Evolutionary conservation across 768 basidiomycete genomes (phyloP).

Genomic region (Agaricus blazei): DNA sequence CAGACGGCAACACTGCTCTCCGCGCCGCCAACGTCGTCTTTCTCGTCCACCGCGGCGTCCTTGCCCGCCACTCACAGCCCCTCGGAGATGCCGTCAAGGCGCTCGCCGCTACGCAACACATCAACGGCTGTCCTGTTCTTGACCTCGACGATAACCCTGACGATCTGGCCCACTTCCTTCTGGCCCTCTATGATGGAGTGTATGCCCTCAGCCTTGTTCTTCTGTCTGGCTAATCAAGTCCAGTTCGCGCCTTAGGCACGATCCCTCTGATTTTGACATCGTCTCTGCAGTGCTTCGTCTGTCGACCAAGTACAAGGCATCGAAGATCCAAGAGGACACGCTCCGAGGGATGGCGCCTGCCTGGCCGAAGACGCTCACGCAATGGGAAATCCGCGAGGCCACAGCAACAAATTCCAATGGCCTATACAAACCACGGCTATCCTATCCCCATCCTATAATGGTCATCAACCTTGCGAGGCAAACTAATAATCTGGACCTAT

Average conservation of each 20-base stretch:
- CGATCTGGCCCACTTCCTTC: constrained; percentile 54
- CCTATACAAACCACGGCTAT: constrained; percentile 48
- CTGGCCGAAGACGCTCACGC: constrained; percentile 59
- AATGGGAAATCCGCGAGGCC: constrained; percentile 69
- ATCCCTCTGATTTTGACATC: constrained; percentile 44
- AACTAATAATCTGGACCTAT: constrained; percentile 47
- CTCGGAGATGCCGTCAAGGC: constrained; percentile 35
- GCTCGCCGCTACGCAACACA: constrained; percentile 20
- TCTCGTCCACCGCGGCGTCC: constrained; percentile 61
- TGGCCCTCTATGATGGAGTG: constrained; percentile 70
- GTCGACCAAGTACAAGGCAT: constrained; percentile 59
- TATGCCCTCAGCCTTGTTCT: constrained; percentile 26
- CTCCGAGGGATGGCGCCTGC: constrained; percentile 43
- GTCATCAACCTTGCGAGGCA: constrained; percentile 65
- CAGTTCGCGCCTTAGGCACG: constrained; percentile 44
- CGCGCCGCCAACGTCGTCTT: constrained; percentile 57
- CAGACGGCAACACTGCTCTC: constrained; percentile 66
- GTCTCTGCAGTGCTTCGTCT: constrained; percentile 57
- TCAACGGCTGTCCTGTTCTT: constrained; percentile 58
- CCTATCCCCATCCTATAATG: constrained; percentile 61
- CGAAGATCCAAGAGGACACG: constrained; percentile 51
- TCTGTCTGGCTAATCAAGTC: background rate
- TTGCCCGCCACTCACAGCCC: constrained; percentile 58
- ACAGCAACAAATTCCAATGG: constrained; percentile 44
- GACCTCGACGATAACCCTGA: constrained; percentile 48